Evolutionary conservation across 371 early-diverging fungal genomes (phyloP), one percentile per base, ranked within the genome.

Genomic region (Rhizomucor miehei): DNA sequence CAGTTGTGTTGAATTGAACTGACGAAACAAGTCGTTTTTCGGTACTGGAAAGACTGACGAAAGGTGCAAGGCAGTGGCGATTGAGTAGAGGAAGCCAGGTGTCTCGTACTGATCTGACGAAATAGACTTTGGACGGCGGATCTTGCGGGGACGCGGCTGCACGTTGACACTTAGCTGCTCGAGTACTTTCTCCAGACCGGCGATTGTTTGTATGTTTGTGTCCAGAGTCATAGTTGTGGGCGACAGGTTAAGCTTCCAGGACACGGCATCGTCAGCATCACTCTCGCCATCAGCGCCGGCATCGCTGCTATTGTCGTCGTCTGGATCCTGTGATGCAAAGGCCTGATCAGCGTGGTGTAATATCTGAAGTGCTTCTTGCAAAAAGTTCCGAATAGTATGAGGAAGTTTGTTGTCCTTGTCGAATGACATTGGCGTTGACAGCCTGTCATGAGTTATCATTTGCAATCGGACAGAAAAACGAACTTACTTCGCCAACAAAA

Each of bases 181-280:
- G 49, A 78, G 24, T 5, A 78, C 75, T 37, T 73, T 68, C 39
- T 78, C 66, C 23, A 78, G 51, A 6, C 73, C 75, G 13, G 71
- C 54, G n/a, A 78, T 47, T 11, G 75, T 75, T 44, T 67, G 54
- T 45, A 78, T 75, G 44, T 67, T 75, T 21, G 75, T 78, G 29
- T 78, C 73, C 23, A 78, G 58, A 1, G 75, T 75, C 58, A 78
- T 73, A 51, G 61, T 71, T 1, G 65, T 63, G 6, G 75, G 68
- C 24, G 73, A 66, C 4, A 78, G 38, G 19, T 71, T 65, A 0
- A 78, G 57, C 45, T 68, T 64, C 79, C 79, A 78, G 9, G 66
- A 67, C 17, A 78, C 70, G 9, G 72, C 35, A 12, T 57, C 52
- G 6, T 64, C 64, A 13, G 46, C 49, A 1, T 59, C 56, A 36